Percentiles rank a stretch among this genome's conserved stretches.
phyloP scores from a whole-genome alignment of 495 filamentous ascomycete species.

The Penicillium riverlandense region DNA sequence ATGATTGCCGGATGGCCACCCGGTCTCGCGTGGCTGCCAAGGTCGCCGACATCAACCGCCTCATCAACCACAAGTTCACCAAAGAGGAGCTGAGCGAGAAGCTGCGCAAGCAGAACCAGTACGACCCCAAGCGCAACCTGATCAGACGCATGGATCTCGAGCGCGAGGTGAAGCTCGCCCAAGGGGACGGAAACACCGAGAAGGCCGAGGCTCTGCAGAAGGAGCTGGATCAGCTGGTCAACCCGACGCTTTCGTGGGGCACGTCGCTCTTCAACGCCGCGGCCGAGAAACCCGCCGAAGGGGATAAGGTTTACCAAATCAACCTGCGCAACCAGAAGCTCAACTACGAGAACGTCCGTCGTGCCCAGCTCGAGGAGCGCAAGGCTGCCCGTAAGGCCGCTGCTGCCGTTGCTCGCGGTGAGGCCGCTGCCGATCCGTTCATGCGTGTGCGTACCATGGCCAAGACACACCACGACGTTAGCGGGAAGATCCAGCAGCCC shows the following conservation, averaged over 20 bases:
- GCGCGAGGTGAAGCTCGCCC: conserved; percentile 58
- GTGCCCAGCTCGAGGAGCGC: conserved; percentile 75
- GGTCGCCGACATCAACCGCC: conserved; percentile 69
- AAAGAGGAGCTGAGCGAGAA: conserved; percentile 71
- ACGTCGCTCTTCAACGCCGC: conserved; percentile 46
- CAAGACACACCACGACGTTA: conserved; percentile 55
- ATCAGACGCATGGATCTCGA: conserved; percentile 57
- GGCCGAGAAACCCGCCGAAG: conserved; percentile 44
- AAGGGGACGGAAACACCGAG: conserved; percentile 51
- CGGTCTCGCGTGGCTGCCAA: conserved; percentile 58
- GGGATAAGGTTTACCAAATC: conserved; percentile 67
- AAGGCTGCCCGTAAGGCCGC: conserved; percentile 52
- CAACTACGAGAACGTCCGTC: conserved; percentile 74
- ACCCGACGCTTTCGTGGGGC: conserved; percentile 62
- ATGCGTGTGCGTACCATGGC: conserved; percentile 55
- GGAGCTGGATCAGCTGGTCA: conserved; percentile 59
- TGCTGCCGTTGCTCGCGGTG: conserved; percentile 48
- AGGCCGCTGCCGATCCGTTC: conserved; percentile 45
- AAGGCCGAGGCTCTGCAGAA: conserved; percentile 53
- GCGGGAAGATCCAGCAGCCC: conserved; percentile 16
- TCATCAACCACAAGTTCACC: conserved; percentile 74
- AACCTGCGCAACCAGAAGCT: conserved; percentile 73
- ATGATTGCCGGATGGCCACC: conserved; percentile 64
- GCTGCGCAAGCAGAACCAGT: conserved; percentile 56
- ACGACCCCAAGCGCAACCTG: conserved; percentile 53